Conservation (phyloP, 2,329 filamentous ascomycete genomes). For the Golovinomyces cichoracearum region DNA sequence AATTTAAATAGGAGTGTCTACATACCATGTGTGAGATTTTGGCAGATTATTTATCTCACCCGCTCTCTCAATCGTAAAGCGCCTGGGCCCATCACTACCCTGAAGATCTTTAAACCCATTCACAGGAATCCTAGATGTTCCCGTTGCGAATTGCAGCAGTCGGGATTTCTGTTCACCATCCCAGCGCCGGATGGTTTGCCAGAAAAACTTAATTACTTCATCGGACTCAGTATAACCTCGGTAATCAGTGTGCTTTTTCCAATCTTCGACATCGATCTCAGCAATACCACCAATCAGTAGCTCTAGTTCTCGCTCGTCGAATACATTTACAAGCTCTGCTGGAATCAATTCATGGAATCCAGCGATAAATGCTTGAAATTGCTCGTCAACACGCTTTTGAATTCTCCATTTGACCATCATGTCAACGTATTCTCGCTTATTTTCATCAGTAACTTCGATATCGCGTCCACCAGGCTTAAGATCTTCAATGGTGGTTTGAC, state of each 20-base stretch:
- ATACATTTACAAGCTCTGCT: conserved; percentile 87
- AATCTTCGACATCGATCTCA: conserved; percentile 98
- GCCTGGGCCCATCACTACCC: conserved; percentile 76
- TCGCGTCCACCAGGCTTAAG: conserved; percentile 71
- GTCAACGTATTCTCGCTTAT: conserved; percentile 97
- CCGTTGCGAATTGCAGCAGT: conserved; percentile 85
- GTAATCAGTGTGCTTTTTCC: conserved; percentile 99
- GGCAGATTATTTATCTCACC: conserved; percentile 75
- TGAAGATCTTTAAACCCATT: conserved; percentile 99
- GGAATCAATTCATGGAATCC: conserved; percentile 97
- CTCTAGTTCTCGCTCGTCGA: conserved; percentile 92
- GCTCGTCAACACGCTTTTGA: conserved; percentile 90
- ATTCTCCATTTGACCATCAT: conserved; percentile 99
- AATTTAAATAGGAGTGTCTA: conserved; percentile 8
- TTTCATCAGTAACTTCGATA: conserved; percentile 92
- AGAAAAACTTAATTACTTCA: conserved; percentile 95
- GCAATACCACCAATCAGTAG: conserved; percentile 93
- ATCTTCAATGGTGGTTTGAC: conserved; percentile 80
- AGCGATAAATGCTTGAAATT: conserved; percentile 92
- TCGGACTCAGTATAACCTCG: conserved; percentile 94
- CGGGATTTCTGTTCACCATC: conserved; percentile 96
- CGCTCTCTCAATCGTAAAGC: conserved; percentile 96
- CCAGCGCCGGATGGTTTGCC: conserved; percentile 91
- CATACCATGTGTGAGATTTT: conserved; percentile 93
- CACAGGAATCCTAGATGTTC: conserved; percentile 90